Evolutionary conservation across 192 early-diverging fungal genomes (phyloP).

Genomic region (Dispira simplex): DNA sequence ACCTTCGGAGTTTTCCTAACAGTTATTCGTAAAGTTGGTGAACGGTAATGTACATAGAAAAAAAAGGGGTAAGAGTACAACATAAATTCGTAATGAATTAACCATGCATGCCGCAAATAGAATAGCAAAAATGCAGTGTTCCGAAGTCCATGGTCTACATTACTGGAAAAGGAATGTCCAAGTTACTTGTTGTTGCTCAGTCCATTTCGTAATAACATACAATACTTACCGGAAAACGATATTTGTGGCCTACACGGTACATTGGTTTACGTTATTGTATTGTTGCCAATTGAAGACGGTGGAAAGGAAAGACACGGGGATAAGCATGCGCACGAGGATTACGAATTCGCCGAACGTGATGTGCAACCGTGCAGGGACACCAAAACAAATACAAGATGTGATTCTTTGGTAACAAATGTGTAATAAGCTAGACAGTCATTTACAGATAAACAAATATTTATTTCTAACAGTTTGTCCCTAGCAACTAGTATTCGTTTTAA

Average conservation of each 20-base stretch:
- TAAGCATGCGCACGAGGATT: too few relatives aligned
- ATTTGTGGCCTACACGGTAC: conserved; percentile 11
- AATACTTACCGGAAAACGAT: conserved; percentile 5
- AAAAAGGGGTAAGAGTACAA: not conserved
- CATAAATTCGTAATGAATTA: not conserved
- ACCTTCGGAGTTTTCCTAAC: conserved; percentile 2
- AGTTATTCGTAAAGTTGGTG: not conserved
- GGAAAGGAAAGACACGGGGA: too few relatives aligned
- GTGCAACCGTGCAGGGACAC: too few relatives aligned
- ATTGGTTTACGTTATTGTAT: not conserved
- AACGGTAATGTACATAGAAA: not conserved
- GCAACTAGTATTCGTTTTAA: too few relatives aligned
- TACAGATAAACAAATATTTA: too few relatives aligned
- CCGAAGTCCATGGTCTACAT: not conserved
- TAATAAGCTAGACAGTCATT: too few relatives aligned
- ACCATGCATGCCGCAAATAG: not conserved
- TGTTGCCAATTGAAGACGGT: not conserved
- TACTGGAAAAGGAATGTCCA: not conserved
- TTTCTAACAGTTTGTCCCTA: too few relatives aligned
- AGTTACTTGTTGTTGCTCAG: not conserved
- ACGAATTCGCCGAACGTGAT: too few relatives aligned
- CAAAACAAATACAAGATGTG: too few relatives aligned
- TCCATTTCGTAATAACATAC: not conserved
- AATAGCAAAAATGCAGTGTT: not conserved
- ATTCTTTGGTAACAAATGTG: too few relatives aligned